Evolutionary conservation across 768 basidiomycete species (phyloP).

Genomic region (Agrocybe pediades): DNA sequence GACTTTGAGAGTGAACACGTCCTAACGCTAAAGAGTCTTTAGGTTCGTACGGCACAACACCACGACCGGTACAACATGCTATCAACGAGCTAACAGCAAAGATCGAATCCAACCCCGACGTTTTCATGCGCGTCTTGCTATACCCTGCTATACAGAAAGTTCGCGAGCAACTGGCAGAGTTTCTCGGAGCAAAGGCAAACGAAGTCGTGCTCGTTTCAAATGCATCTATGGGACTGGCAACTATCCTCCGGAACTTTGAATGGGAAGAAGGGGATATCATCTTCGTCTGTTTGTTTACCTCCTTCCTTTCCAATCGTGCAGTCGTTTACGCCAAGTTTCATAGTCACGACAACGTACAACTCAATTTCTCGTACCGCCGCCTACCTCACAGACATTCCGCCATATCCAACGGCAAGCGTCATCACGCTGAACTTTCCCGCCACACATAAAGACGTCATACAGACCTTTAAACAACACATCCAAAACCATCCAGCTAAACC

Average conservation of each 20-base stretch:
- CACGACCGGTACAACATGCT: conserved; percentile 50
- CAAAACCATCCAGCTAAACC: conserved; percentile 34
- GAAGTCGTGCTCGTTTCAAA: conserved; percentile 67
- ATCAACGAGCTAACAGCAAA: conserved; percentile 40
- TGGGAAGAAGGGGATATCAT: conserved; percentile 73
- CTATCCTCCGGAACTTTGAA: conserved; percentile 64
- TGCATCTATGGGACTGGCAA: conserved; percentile 66
- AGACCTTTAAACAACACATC: conserved; percentile 41
- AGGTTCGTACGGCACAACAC: conserved; percentile 65
- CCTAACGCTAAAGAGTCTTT: neutral
- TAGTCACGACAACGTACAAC: conserved; percentile 49
- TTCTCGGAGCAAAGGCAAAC: conserved; percentile 50
- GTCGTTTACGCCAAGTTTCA: too few relatives aligned
- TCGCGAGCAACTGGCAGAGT: conserved; percentile 48
- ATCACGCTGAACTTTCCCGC: conserved; percentile 58
- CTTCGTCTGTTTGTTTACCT: conserved; percentile 47
- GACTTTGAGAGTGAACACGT: neutral
- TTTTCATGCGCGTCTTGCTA: conserved; percentile 45
- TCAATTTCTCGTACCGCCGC: conserved; percentile 53
- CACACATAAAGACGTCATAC: conserved; percentile 56
- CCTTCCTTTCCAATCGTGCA: too few relatives aligned
- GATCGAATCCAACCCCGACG: conserved; percentile 59
- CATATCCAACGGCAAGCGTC: conserved; percentile 51
- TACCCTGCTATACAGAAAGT: conserved; percentile 35
- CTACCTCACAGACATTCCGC: conserved; percentile 55